Evolutionary conservation across 2,329 filamentous ascomycete genomes (phyloP), one percentile per base, ranked within the genome.

Genomic region (Ambrosiella beaveri): DNA sequence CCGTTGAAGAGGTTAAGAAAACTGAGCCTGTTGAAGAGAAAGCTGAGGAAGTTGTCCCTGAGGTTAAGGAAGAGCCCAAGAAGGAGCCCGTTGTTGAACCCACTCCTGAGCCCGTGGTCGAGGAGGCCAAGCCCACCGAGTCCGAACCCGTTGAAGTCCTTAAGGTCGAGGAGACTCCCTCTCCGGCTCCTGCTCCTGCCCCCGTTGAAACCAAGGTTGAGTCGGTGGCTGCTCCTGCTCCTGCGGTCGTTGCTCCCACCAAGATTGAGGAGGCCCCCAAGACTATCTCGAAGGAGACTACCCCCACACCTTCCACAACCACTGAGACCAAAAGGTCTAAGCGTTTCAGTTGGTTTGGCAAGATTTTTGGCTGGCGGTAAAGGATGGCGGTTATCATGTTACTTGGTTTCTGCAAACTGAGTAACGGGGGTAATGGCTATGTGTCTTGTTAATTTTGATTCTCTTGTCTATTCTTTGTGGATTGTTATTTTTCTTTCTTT

Each of bases 1-100:
- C 59, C 19, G 15, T 49, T 9, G 61, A 63, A 38, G 57, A 60
- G 47, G 58, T 63, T 17, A 53, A 61, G 57, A 62, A 62, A 27
- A 58, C 64, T 19, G 63, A 64, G 51, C 56, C 60, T n/a, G 38
- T 38, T 19, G 61, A 58, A 44, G 59, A 61, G 17, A 53, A 57
- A 19, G 39, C 61, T 15, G 59, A 62, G 38, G 49, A 60, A 4
- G 58, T 40, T 13, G 45, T 41, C 44, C 59, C 63, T 56, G 44
- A 64, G 2, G 56, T 57, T 4, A 61, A 64, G 47, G 41, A 56
- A 7, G 60, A 64, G 41, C 52, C 62, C 19, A 35, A 19, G 7
- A 17, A 51, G 13, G 57, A 62, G 51, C 56, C 62, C n/a, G 35
- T 38, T 15, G 39, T 52, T n/a, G 61, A 58, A 44, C 57, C 61